Conservation (phyloP, 257 asterid species). For the Forsythia suspensa region DNA sequence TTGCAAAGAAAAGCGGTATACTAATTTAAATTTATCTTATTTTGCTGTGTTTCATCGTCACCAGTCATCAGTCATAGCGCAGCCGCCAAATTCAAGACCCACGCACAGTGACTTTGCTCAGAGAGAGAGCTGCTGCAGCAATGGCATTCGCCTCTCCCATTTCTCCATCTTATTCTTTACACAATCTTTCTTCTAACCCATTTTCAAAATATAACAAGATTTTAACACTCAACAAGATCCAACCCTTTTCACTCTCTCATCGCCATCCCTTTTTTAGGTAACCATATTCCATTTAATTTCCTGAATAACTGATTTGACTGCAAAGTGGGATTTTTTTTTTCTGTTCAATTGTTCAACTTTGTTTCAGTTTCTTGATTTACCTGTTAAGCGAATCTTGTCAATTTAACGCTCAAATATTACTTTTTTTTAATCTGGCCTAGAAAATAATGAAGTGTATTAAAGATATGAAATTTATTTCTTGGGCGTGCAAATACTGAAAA, state of each 20-base stretch:
- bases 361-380: background rate
- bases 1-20: too few relatives aligned
- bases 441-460: background rate
- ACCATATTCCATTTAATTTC: background rate
- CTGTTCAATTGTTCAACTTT: background rate
- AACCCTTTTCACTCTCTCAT: slow-evolving; percentile 37
- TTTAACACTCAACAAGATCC: slow-evolving; percentile 42
- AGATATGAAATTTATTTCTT: slow-evolving; percentile 13
- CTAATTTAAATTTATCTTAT: too few relatives aligned
- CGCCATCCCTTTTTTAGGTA: slow-evolving; percentile 51
- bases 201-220: slow-evolving; percentile 21
- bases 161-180: slow-evolving; percentile 31
- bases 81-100: background rate
- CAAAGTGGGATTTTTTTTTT: slow-evolving; percentile 3
- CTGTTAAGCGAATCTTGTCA: background rate
- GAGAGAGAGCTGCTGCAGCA: slow-evolving; percentile 1
- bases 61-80: background rate
- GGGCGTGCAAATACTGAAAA: slow-evolving; percentile 21
- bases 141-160: slow-evolving; percentile 58
- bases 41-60: background rate
- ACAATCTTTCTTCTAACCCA: slow-evolving; percentile 23
- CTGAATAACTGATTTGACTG: background rate
- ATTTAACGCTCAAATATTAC: slow-evolving; percentile 9
- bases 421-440: background rate
- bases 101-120: background rate